Evolutionary conservation across 2,329 filamentous ascomycete species (phyloP), one percentile per base, ranked within the genome.

Genomic region (Cordyceps cateniannulata): DNA sequence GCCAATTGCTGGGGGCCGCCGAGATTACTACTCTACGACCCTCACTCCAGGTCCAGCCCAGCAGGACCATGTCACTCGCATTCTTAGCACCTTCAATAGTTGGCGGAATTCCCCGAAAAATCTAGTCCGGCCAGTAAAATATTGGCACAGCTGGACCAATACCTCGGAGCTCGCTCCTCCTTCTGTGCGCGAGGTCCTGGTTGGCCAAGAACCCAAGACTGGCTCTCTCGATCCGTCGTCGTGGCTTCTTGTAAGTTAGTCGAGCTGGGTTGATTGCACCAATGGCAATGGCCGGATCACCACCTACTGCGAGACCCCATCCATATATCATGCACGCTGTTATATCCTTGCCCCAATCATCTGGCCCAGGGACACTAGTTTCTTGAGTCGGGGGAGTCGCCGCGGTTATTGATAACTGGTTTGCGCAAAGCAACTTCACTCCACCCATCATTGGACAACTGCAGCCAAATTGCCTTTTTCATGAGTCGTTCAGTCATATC

Each of bases 221-320:
- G 47, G 22, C 25, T 59, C 45, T 51, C 35, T 59, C 56, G 56
- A 59, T 59, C 29, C 35, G 42, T 59, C 47, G 47, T 44, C 50
- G 56, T 59, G 45, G 56, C 56, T 59, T 57, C n/a, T n/a, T n/a
- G n/a, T n/a, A n/a, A n/a, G n/a, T 27, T 32, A 40, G n/a, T 57
- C 32, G 16, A 27, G 6, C 42, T 42, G 24, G 27, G 6, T n/a
- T 47, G 18, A 27, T 47, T 48, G 42, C 24, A 25, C 53, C 53
- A 56, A 47, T 48, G 32, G n/a, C 35, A 35, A 38, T 24, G 44
- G 29, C 32, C 6, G 16, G 44, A 47, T 47, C 44, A 25, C 22
- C 44, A 16, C 44, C n/a, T 29, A 5, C 38, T 25, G 29, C 20
- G 29, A 25, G 27, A 20, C 55, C 55, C 32, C 29, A 18, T 57